Base-by-base conservation (phyloP, 371 early-diverging fungal species). In the Mucor racemosus region DNA sequence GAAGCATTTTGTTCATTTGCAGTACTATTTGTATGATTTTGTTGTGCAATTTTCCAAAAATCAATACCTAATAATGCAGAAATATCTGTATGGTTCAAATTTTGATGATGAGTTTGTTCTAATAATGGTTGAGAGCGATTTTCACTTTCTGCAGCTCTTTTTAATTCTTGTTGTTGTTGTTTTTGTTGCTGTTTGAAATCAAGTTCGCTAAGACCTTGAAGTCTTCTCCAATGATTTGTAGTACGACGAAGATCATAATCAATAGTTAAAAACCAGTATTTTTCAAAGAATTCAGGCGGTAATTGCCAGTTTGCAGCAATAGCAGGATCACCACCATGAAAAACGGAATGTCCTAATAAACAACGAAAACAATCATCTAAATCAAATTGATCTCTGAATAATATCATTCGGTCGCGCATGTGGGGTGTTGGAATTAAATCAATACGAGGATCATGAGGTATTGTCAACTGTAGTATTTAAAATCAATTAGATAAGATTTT, bases 341-440 rank as follows among this genome's bases (percentile, higher is more conserved):
- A 85, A 0, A 81, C 80, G 0, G 88, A 81, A 14, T 75, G 75
- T 4, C 68, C 76, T 14, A 88, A 66, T n/a, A 88, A 64, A 36
- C 82, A 69, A 21, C 82, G 76, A 66, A 84, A 83, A 40, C 86
- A 84, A 17, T 86, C 88, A 40, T 88, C 88, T 36, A 88, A 71
- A 50, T 88, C 84, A 71, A 81, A 88, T 36, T 82, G 72, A 40
- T 81, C 76, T 66, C 84, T 80, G 65, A 84, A 86, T 7, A 88
- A 44, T 57, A 88, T 88, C 88, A 88, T 88, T 68, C 85, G 78
- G 33, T 86, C 88, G 26, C 88, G 79, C 73, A 88, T 82, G 54
- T 84, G 83, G n/a, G 82, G 77, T 14, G 85, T 83, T 5, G 88
- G 86, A 48, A 88, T 79, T 41, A 86, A 66, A 57, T 88, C 88